Evolutionary conservation across 1,284 basidiomycete species (phyloP).

Genomic region (Naganishia sp.): DNA sequence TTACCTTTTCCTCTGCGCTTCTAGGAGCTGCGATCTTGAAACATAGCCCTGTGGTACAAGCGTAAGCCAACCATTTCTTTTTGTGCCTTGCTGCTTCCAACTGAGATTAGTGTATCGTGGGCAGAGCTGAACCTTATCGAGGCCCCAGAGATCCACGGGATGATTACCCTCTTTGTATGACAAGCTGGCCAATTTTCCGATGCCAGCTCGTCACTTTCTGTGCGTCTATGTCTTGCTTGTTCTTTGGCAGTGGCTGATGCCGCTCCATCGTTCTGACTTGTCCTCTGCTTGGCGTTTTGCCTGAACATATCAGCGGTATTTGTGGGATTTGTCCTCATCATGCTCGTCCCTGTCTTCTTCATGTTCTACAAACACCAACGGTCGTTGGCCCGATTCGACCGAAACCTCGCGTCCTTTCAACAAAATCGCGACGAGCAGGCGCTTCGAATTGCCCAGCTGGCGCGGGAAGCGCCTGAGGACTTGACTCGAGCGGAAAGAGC

Average conservation of each 20-base stretch:
- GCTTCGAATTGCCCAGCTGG: neutral
- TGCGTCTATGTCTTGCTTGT: neutral
- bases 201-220: slow-evolving; percentile 10
- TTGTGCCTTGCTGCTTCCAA: no score
- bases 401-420: slow-evolving; percentile 2
- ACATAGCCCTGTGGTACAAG: no score
- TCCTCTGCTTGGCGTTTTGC: neutral
- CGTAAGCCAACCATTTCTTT: no score
- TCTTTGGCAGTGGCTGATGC: neutral
- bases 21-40: no score
- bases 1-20: no score
- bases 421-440: neutral
- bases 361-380: slow-evolving; percentile 5
- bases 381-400: no score
- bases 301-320: neutral
- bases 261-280: neutral
- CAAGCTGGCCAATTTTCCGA: neutral
- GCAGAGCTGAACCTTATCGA: neutral
- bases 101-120: no score
- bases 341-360: slow-evolving; percentile 2
- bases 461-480: slow-evolving; percentile 7
- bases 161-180: slow-evolving; percentile 6
- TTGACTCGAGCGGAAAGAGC: slow-evolving; percentile 24
- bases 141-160: neutral
- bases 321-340: neutral